Percentiles rank a stretch among this genome's conserved stretches.
These are phyloP conservation scores for Venturia effusa DNA, from an alignment of 2,329 filamentous ascomycete genomes.

Conservation along the genomic window DNA sequence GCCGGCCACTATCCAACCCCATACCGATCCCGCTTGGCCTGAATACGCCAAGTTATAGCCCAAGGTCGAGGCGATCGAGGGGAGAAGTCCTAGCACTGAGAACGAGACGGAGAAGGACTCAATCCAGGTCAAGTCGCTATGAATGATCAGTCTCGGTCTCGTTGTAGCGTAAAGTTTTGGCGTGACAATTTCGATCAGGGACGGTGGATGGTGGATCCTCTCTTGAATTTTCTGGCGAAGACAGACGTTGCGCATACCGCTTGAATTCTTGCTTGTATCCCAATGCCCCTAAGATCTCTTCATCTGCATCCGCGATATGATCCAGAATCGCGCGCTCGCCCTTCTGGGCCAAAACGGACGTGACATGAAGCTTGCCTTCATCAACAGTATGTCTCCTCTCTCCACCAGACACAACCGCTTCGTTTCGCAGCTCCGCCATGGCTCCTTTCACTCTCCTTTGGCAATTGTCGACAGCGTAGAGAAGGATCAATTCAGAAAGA, in stretches of 20 bases:
- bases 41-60: constrained; percentile 42
- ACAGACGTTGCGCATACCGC: constrained; percentile 53
- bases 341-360: constrained; percentile 8
- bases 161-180: neutral
- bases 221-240: constrained; percentile 44
- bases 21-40: constrained; percentile 42
- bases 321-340: constrained; percentile 6
- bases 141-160: neutral
- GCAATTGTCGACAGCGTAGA: neutral
- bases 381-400: neutral
- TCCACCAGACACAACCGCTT: neutral
- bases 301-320: constrained; percentile 34
- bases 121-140: constrained; percentile 41
- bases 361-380: constrained; percentile 5
- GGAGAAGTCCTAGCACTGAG: constrained; percentile 47
- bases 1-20: constrained; percentile 49
- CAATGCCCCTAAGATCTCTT: constrained; percentile 50
- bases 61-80: constrained; percentile 50
- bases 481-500: neutral
- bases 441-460: neutral
- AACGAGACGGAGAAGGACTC: constrained; percentile 46
- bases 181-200: too few relatives aligned
- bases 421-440: neutral
- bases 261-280: constrained; percentile 55
- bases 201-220: too few relatives aligned